Percentiles rank a stretch among this genome's conserved stretches.
These are phyloP conservation scores for Colletotrichum sojae DNA, from an alignment of 2,329 filamentous ascomycete species.

Conservation along the genomic window DNA sequence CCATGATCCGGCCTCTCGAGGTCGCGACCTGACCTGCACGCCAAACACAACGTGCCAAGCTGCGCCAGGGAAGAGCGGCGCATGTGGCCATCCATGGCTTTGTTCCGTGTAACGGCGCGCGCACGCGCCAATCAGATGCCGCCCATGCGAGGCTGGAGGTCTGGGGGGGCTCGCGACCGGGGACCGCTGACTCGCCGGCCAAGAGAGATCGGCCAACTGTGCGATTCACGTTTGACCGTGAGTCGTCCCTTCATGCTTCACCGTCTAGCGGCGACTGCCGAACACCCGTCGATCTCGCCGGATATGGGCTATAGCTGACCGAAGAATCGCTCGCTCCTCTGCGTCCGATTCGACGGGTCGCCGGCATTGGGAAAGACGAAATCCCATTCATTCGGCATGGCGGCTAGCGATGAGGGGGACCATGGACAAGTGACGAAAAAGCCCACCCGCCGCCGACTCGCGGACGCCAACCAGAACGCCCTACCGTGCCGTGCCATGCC, in stretches of 20 bases:
- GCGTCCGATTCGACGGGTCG: slow-evolving; percentile 21
- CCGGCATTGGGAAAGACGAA: slow-evolving; percentile 6
- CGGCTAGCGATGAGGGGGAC: slow-evolving; percentile 14
- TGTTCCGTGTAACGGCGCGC: slow-evolving; percentile 19
- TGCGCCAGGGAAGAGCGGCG: slow-evolving; percentile 29
- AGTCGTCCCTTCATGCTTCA: slow-evolving; percentile 30
- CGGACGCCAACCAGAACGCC: slow-evolving; percentile 17
- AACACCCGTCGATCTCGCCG: slow-evolving; percentile 31
- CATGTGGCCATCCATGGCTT: slow-evolving; percentile 36
- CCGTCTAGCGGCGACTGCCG: slow-evolving; percentile 32
- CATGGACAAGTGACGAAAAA: slow-evolving; percentile 19
- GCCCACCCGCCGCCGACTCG: not conserved
- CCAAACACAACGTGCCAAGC: slow-evolving; percentile 21
- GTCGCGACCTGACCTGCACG: slow-evolving; percentile 36
- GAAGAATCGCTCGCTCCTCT: not conserved
- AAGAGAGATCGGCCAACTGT: slow-evolving; percentile 34
- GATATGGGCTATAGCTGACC: slow-evolving; percentile 15
- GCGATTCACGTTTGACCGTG: slow-evolving; percentile 35
- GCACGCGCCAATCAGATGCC: slow-evolving; percentile 21
- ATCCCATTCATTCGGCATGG: slow-evolving; percentile 16
- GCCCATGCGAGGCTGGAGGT: slow-evolving; percentile 35
- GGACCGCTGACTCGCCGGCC: slow-evolving; percentile 38
- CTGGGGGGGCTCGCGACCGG: slow-evolving; percentile 27
- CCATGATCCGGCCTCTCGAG: slow-evolving; percentile 4
- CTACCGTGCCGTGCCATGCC: not conserved